Conservation (phyloP, 2,329 filamentous ascomycete species). For the Cladosporium sphaerospermum region DNA sequence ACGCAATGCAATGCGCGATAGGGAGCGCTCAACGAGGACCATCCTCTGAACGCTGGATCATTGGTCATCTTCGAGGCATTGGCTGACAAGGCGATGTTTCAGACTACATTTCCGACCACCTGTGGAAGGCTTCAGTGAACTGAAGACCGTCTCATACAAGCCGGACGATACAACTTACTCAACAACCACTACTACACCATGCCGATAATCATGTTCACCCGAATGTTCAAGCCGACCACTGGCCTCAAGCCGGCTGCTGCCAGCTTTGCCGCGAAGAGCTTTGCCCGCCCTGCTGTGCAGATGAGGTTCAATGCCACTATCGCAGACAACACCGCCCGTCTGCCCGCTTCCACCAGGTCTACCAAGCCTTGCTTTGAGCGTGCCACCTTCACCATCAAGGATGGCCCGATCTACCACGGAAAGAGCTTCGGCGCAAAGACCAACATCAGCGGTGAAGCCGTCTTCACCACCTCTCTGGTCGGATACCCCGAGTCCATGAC, state of each 20-base stretch:
- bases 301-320: slow-evolving; percentile 56
- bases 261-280: slow-evolving; percentile 40
- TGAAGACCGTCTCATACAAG: slow-evolving; percentile 35
- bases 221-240: slow-evolving; percentile 48
- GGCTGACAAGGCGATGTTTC: slow-evolving; percentile 6
- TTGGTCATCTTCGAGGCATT: not conserved
- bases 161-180: slow-evolving; percentile 17
- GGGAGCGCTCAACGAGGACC: not conserved
- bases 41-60: too few relatives aligned
- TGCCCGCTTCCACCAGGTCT: slow-evolving; percentile 49
- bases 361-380: slow-evolving; percentile 66
- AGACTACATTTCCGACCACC: slow-evolving; percentile 66
- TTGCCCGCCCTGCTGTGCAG: slow-evolving; percentile 40
- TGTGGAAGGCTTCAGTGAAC: slow-evolving; percentile 62
- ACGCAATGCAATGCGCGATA: slow-evolving; percentile 15
- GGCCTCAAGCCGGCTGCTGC: slow-evolving; percentile 34
- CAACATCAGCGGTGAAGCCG: slow-evolving; percentile 95
- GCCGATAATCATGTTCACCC: slow-evolving; percentile 47
- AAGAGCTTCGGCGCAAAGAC: slow-evolving; percentile 94
- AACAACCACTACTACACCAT: slow-evolving; percentile 12
- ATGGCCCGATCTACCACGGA: slow-evolving; percentile 92
- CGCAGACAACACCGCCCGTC: slow-evolving; percentile 58
- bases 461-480: slow-evolving; percentile 96
- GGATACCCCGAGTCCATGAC: slow-evolving; percentile 89
- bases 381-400: slow-evolving; percentile 91